Evolutionary conservation across 345 rosid genomes (phyloP), one percentile per base, ranked within the genome.

Genomic region (Adansonia digitata): DNA sequence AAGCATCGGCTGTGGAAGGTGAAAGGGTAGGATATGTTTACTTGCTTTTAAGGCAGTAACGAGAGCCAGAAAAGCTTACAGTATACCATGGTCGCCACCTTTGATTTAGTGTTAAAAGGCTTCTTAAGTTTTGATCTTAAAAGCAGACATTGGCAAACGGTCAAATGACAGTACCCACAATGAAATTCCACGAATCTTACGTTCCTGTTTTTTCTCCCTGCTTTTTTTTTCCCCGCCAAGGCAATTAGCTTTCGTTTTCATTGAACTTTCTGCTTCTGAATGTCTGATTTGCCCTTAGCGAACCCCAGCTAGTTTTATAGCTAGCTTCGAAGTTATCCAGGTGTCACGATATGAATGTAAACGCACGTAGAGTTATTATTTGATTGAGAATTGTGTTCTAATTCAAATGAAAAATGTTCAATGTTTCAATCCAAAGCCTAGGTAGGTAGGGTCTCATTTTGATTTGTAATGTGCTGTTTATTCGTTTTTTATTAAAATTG

Each of bases 1-100:
- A 82, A 85, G 88, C 88, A 62, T 39, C 62, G 29, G 24, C 4
- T 34, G 26, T 45, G 46, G 40, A 35, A 46, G 37, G 53, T 22
- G 56, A 40, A 43, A 67, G 65, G 42, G 59, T 69, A 26, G 67
- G 75, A 34, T 42, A n/a, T 35, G 39, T 71, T 62, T 46, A 27
- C 14, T 68, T 35, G 77, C 69, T 55, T n/a, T 65, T 65, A 57
- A 52, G 40, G 75, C 77, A 78, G 10, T 61, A 35, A 52, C 46
- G 31, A 48, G 52, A 75, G 55, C 74, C 70, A 65, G 70, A 56
- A 43, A 39, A 31, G 53, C 29, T 55, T 43, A 64, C 51, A 72
- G 48, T 64, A 42, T 42, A 7, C 20, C 42, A 35, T 12, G 40
- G 69, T 63, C 22, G 57, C 20, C 68, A 49, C 64, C 24, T 66